phyloP scores from a whole-genome alignment of 2,329 filamentous ascomycete genomes.

The Ilyonectria destructans region DNA sequence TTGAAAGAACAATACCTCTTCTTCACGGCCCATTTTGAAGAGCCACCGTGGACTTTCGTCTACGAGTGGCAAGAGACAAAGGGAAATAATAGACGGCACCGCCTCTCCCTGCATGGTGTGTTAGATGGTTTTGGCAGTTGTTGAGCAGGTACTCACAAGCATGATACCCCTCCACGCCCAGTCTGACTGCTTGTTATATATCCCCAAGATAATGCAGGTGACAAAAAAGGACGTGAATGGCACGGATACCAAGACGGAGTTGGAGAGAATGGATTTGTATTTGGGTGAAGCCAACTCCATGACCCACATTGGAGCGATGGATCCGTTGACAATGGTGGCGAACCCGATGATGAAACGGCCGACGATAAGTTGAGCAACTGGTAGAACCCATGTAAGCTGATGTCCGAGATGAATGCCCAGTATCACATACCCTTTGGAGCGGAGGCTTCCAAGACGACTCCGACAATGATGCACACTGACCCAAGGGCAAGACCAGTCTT shows the following conservation, averaged over 20 bases:
- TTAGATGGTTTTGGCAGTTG: not conserved
- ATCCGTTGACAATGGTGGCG: conserved; percentile 28
- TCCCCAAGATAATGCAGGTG: conserved; percentile 27
- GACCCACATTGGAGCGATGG: conserved; percentile 30
- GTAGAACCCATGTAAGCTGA: not conserved
- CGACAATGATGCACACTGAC: conserved; percentile 28
- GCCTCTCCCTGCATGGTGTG: conserved; percentile 23
- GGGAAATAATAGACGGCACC: conserved; percentile 21
- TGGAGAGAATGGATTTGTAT: conserved; percentile 27
- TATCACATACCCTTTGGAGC: conserved; percentile 13
- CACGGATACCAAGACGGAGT: conserved; percentile 24
- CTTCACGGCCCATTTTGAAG: conserved; percentile 13
- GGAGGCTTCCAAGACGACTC: conserved; percentile 25
- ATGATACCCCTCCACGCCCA: conserved; percentile 34
- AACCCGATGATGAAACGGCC: conserved; percentile 30
- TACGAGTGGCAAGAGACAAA: conserved; percentile 25
- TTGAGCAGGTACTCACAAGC: conserved; percentile 15
- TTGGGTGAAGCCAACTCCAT: conserved; percentile 26
- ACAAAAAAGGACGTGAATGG: conserved; percentile 27
- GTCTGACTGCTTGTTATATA: conserved; percentile 24
- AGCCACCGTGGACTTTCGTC: conserved; percentile 30
- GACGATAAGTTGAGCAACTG: conserved; percentile 25
- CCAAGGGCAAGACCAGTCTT: conserved; percentile 22
- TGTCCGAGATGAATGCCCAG: not conserved
- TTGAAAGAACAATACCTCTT: conserved; percentile 10